Conservation (phyloP, 805 yeast species). For the Candida insectalens region DNA sequence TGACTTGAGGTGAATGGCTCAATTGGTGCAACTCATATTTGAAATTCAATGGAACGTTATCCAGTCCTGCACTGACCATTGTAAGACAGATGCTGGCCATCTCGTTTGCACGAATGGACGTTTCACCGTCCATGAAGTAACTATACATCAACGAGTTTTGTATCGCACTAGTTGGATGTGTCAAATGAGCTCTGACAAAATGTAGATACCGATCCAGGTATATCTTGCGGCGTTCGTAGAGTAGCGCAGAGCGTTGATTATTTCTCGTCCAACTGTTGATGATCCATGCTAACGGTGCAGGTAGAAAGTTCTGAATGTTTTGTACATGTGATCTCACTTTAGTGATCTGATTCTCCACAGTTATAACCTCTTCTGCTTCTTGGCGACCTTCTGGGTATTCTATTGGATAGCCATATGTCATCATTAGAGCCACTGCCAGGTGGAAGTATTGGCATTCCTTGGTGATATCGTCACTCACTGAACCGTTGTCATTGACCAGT, state of each 20-base stretch:
- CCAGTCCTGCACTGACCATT: constrained; percentile 73
- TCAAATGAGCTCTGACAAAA: constrained; percentile 17
- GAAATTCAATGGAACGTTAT: constrained; percentile 57
- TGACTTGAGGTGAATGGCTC: constrained; percentile 31
- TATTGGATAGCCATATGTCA: constrained; percentile 44
- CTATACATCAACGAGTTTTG: constrained; percentile 18
- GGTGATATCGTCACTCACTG: constrained; percentile 23
- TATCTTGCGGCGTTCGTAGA: constrained; percentile 33
- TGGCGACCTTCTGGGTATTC: constrained; percentile 27
- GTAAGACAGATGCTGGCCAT: constrained; percentile 53
- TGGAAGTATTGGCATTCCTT: constrained; percentile 39
- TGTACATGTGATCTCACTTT: constrained; percentile 48
- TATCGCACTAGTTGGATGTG: constrained; percentile 4
- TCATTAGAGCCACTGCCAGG: constrained; percentile 36
- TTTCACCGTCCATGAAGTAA: constrained; percentile 12
- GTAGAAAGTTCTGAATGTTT: constrained; percentile 45
- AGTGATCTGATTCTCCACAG: constrained; percentile 47
- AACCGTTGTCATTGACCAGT: constrained; percentile 11
- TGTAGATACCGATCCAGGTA: constrained; percentile 34
- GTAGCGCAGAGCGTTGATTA: constrained; percentile 4
- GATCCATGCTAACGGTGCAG: constrained; percentile 26
- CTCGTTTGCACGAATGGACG: constrained; percentile 6
- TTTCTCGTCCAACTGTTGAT: constrained; percentile 13
- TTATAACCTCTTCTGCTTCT: constrained; percentile 41
- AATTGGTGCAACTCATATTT: constrained; percentile 54